Conservation (phyloP, 768 basidiomycete species). For the Xerocomus spinulosus region DNA sequence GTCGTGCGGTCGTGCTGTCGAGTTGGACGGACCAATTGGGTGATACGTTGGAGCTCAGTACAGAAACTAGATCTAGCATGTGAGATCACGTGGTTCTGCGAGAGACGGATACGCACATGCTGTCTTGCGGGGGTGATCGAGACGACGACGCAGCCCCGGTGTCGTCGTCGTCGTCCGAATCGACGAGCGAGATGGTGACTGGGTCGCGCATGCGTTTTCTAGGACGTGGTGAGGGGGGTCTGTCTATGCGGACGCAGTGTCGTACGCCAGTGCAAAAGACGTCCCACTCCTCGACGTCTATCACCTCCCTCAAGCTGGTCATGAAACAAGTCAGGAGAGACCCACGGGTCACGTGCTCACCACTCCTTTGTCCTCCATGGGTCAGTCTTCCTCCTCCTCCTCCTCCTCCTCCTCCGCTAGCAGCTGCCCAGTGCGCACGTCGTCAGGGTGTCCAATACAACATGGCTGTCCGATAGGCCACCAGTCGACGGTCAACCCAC, state of each 20-base stretch:
- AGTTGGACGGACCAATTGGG: slow-evolving; percentile 15
- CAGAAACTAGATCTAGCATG: neutral
- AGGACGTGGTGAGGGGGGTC: slow-evolving; percentile 5
- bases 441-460: slow-evolving; percentile 40
- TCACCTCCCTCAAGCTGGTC: slow-evolving; percentile 12
- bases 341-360: slow-evolving; percentile 11
- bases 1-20: neutral
- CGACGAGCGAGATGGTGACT: slow-evolving; percentile 14
- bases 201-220: slow-evolving; percentile 10
- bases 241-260: slow-evolving; percentile 15
- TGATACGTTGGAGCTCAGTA: slow-evolving; percentile 25
- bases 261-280: slow-evolving; percentile 17
- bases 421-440: slow-evolving; percentile 11
- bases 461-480: slow-evolving; percentile 66
- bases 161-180: slow-evolving; percentile 15
- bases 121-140: neutral
- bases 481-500: slow-evolving; percentile 50
- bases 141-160: slow-evolving; percentile 4
- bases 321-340: neutral
- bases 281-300: slow-evolving; percentile 27
- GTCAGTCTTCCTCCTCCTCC: slow-evolving; percentile 2
- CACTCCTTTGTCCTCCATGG: slow-evolving; percentile 6
- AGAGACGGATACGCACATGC: slow-evolving; percentile 6
- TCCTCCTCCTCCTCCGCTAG: neutral
- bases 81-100: neutral